Evolutionary conservation across 2,329 filamentous ascomycete species (phyloP).

Genomic region (Sarocladium brachiariae): DNA sequence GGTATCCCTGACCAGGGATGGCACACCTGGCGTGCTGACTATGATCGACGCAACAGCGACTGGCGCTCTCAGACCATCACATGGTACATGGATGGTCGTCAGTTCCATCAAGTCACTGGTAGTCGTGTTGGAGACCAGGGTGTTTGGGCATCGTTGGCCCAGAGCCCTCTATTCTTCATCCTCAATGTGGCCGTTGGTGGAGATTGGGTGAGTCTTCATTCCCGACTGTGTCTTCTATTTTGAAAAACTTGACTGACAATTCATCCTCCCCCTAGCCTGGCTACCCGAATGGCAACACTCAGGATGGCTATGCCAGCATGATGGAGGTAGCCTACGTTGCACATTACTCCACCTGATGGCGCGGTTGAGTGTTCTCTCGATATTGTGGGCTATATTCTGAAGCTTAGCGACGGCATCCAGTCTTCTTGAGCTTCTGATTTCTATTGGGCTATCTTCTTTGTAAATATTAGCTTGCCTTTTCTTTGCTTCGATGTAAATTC

Average conservation of each 20-base stretch:
- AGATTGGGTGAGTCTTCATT: conserved; percentile 32
- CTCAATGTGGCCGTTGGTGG: conserved; percentile 48
- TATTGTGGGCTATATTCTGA: no score
- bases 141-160: conserved; percentile 40
- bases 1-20: conserved; percentile 31
- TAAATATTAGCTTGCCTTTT: background rate
- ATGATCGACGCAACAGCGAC: conserved; percentile 37
- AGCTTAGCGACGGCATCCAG: no score
- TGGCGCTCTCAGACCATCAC: conserved; percentile 40
- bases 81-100: conserved; percentile 37
- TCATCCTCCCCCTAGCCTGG: conserved; percentile 34
- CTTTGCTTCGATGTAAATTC: background rate
- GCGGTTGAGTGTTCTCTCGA: background rate
- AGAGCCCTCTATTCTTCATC: conserved; percentile 41
- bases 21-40: conserved; percentile 39
- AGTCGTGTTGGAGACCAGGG: conserved; percentile 32
- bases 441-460: conserved; percentile 2
- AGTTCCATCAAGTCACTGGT: conserved; percentile 35
- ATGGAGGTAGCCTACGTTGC: conserved; percentile 20
- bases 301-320: conserved; percentile 25
- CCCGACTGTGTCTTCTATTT: background rate
- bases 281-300: conserved; percentile 32
- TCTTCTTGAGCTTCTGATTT: background rate
- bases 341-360: conserved; percentile 13
- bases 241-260: background rate